phyloP scores from a whole-genome alignment of 768 basidiomycete genomes.

The Hemileccinum rubropunctum region DNA sequence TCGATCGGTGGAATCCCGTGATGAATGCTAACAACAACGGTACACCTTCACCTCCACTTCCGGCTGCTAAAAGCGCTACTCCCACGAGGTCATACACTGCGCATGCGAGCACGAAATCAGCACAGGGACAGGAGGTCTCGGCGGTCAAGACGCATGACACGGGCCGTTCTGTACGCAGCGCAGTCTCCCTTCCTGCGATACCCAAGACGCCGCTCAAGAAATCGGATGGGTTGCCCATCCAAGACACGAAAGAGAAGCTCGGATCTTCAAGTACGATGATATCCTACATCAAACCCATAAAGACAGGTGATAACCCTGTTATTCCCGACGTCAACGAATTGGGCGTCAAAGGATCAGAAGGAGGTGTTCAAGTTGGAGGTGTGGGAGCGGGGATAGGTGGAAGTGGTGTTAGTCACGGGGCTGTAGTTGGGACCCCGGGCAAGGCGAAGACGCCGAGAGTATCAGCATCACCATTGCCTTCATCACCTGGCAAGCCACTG shows the following conservation, averaged over 20 bases:
- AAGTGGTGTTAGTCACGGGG: constrained; percentile 17
- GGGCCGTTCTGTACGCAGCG: constrained; percentile 36
- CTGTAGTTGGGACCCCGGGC: constrained; percentile 12
- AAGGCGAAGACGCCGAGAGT: constrained; percentile 24
- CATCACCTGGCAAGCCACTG: constrained; percentile 61
- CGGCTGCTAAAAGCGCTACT: constrained; percentile 38
- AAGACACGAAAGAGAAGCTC: constrained; percentile 39
- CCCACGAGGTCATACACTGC: constrained; percentile 40
- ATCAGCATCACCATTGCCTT: constrained; percentile 31
- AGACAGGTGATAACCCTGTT: constrained; percentile 44
- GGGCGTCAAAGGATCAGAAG: constrained; percentile 41
- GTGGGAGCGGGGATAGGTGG: constrained; percentile 3
- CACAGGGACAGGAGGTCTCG: constrained; percentile 18
- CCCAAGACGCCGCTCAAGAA: constrained; percentile 29
- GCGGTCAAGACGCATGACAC: constrained; percentile 32
- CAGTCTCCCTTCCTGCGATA: constrained; percentile 40
- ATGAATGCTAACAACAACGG: constrained; percentile 26
- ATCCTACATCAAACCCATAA: constrained; percentile 53
- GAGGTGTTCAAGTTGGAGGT: constrained; percentile 39
- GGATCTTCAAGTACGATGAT: constrained; percentile 80
- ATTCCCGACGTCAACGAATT: constrained; percentile 37
- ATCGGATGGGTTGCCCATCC: constrained; percentile 18
- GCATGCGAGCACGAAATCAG: constrained; percentile 28
- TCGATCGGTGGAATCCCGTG: constrained; percentile 68
- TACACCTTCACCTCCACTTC: constrained; percentile 37